Evolutionary conservation across 2,329 filamentous ascomycete species (phyloP).

Genomic region (Coccinonectria pachysandricola): DNA sequence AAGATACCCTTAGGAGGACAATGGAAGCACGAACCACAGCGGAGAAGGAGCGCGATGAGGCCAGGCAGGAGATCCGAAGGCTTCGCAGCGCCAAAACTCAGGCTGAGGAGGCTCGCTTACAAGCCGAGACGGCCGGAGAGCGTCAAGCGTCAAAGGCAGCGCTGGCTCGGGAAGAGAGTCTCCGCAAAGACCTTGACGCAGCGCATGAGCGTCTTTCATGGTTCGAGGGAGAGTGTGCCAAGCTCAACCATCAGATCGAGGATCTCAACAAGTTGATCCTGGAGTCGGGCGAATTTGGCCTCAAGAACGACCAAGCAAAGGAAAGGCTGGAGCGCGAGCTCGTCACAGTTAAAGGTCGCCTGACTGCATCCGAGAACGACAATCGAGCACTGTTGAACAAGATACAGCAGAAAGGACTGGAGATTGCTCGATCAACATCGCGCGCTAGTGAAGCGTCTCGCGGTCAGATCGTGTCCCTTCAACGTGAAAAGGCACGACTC

Average conservation of each 20-base stretch:
- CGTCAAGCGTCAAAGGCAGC: slow-evolving; percentile 67
- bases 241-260: slow-evolving; percentile 71
- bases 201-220: slow-evolving; percentile 67
- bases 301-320: slow-evolving; percentile 88
- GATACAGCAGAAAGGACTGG: slow-evolving; percentile 90
- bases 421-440: slow-evolving; percentile 85
- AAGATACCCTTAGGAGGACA: slow-evolving; percentile 78
- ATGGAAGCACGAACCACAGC: slow-evolving; percentile 70
- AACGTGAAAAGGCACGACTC: slow-evolving; percentile 70
- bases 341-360: slow-evolving; percentile 77
- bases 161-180: slow-evolving; percentile 66
- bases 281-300: slow-evolving; percentile 78
- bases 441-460: slow-evolving; percentile 77
- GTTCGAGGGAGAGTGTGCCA: slow-evolving; percentile 68
- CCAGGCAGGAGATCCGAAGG: slow-evolving; percentile 73
- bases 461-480: slow-evolving; percentile 62
- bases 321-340: slow-evolving; percentile 86
- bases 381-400: slow-evolving; percentile 94
- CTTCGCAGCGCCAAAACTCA: slow-evolving; percentile 75
- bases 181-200: slow-evolving; percentile 71
- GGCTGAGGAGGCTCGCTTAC: slow-evolving; percentile 74
- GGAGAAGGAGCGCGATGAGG: slow-evolving; percentile 81
- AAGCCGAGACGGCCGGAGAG: slow-evolving; percentile 73
- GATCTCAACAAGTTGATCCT: slow-evolving; percentile 78
- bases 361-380: slow-evolving; percentile 90